Evolutionary conservation across 805 yeast genomes (phyloP).

Genomic region (Wickerhamiella vanderwaltii): DNA sequence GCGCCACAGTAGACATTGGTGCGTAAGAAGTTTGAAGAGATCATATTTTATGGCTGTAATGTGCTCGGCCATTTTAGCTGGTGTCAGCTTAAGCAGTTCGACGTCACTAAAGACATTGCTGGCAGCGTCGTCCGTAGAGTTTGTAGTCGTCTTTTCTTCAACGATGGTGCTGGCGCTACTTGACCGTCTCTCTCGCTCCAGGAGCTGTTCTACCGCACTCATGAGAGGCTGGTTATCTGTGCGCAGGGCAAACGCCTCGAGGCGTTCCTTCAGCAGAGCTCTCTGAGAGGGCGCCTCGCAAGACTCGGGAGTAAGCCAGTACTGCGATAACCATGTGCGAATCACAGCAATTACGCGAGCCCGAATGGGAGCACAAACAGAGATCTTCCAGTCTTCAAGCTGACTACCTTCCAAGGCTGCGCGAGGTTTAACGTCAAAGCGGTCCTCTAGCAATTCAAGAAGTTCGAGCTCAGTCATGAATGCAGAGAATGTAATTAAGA

Average conservation of each 20-base stretch:
- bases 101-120: slow-evolving; percentile 17
- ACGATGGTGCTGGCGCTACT: too few relatives aligned
- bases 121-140: not conserved
- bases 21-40: slow-evolving; percentile 52
- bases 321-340: slow-evolving; percentile 44
- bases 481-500: slow-evolving; percentile 64
- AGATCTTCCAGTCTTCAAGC: slow-evolving; percentile 61
- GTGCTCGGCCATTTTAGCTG: slow-evolving; percentile 63
- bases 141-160: not conserved
- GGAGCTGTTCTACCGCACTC: not conserved
- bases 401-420: slow-evolving; percentile 70
- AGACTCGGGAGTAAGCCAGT: not conserved
- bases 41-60: slow-evolving; percentile 67
- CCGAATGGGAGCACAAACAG: slow-evolving; percentile 57
- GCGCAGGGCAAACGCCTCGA: slow-evolving; percentile 23
- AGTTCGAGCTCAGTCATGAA: slow-evolving; percentile 37
- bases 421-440: slow-evolving; percentile 68
- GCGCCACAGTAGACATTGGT: slow-evolving; percentile 62
- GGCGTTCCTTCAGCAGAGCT: not conserved
- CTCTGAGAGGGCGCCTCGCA: not conserved
- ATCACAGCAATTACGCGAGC: slow-evolving; percentile 53
- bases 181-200: slow-evolving; percentile 20
- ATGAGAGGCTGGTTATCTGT: not conserved
- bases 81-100: slow-evolving; percentile 23
- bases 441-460: slow-evolving; percentile 23